Conservation (phyloP, 352 stramenopile genomes). For the Hyaloperonospora arabidopsidis region DNA sequence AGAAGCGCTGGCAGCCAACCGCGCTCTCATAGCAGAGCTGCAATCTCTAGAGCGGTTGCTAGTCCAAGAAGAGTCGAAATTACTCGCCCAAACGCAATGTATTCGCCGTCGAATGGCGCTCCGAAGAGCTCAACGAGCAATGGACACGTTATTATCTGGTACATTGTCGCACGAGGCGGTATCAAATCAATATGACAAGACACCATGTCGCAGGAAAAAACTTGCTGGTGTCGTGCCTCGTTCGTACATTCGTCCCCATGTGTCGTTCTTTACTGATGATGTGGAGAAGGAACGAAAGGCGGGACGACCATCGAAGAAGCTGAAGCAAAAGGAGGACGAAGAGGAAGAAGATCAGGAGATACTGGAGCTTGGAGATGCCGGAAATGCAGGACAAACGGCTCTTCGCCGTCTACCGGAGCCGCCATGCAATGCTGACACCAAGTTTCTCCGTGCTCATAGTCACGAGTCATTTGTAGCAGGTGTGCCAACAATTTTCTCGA, state of each 20-base stretch:
- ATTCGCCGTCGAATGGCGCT: constrained; percentile 48
- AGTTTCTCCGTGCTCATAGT: constrained; percentile 39
- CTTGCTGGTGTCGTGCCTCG: constrained; percentile 28
- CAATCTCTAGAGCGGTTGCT: constrained; percentile 28
- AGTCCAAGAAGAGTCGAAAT: constrained; percentile 28
- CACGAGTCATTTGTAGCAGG: constrained; percentile 53
- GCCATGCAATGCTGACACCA: constrained; percentile 42
- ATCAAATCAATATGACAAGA: constrained; percentile 24
- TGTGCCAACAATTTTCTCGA: constrained; percentile 42
- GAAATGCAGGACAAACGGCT: constrained; percentile 3
- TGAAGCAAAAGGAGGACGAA: constrained; percentile 22
- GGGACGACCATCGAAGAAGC: constrained; percentile 30
- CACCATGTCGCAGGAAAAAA: constrained; percentile 2
- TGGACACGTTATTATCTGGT: constrained; percentile 28
- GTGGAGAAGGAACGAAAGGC: constrained; percentile 13
- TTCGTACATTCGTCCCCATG: constrained; percentile 49
- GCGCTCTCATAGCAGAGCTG: constrained; percentile 37
- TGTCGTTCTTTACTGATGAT: constrained; percentile 61
- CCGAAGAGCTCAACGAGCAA: constrained; percentile 41
- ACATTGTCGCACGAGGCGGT: neutral
- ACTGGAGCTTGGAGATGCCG: neutral
- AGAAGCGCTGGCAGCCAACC: constrained; percentile 37
- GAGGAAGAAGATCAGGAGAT: constrained; percentile 11
- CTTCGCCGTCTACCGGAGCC: constrained; percentile 29
- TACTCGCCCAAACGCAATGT: constrained; percentile 33